A percentile compares a stretch with the other conserved stretches of the same genome.
Evolutionary conservation across 345 rosid species (phyloP).

Genomic region (Turnera subulata): DNA sequence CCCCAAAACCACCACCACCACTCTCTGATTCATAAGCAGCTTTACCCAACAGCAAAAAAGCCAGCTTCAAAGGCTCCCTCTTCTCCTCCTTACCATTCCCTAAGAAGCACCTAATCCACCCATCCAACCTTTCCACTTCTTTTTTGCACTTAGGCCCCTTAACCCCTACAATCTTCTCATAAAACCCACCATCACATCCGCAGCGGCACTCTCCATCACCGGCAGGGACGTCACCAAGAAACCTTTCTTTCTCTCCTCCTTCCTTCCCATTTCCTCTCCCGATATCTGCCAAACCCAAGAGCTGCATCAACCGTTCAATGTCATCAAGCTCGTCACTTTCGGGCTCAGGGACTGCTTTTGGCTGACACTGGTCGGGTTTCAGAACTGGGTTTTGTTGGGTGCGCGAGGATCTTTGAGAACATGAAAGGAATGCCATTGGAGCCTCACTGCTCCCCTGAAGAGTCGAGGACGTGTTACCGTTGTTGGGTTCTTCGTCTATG

Average conservation of each 20-base stretch:
- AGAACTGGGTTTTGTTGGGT: slow-evolving; percentile 21
- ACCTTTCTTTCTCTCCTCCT: slow-evolving; percentile 17
- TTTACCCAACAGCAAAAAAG: slow-evolving; percentile 46
- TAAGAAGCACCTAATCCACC: slow-evolving; percentile 38
- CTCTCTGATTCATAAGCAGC: slow-evolving; percentile 26
- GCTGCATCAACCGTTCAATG: slow-evolving; percentile 27
- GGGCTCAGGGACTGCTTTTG: neutral
- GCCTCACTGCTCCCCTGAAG: slow-evolving; percentile 41
- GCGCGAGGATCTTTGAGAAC: slow-evolving; percentile 17
- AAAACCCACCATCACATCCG: slow-evolving; percentile 39
- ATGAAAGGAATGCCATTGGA: slow-evolving; percentile 37
- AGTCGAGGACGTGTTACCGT: slow-evolving; percentile 5
- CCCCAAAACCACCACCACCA: slow-evolving; percentile 19
- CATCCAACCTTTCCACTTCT: slow-evolving; percentile 41
- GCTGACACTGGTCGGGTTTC: neutral
- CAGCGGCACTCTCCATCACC: slow-evolving; percentile 17
- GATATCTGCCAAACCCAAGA: slow-evolving; percentile 29
- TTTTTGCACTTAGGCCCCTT: slow-evolving; percentile 44
- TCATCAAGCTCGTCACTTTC: slow-evolving; percentile 19
- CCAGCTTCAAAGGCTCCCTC: slow-evolving; percentile 42
- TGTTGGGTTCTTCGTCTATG: slow-evolving; percentile 1
- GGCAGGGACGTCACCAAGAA: slow-evolving; percentile 3
- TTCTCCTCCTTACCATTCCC: slow-evolving; percentile 18
- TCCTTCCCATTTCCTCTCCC: too few relatives aligned
- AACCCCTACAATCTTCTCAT: slow-evolving; percentile 44